Evolutionary conservation across 164 flowering plant species (phyloP).

Genomic region (Magnolia changhungtana): DNA sequence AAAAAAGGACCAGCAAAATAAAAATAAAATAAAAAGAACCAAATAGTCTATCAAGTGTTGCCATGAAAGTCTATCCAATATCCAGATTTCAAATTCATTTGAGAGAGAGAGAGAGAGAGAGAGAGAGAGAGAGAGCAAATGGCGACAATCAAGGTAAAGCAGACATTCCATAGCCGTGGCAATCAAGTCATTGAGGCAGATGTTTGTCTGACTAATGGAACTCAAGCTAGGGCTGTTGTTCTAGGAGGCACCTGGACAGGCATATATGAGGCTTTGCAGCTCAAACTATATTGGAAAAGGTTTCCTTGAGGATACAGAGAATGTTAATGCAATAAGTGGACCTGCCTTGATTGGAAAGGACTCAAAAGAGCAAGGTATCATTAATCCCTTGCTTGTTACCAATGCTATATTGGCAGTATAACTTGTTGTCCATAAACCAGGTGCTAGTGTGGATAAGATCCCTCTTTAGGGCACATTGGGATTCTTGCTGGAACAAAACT

Average conservation of each 20-base stretch:
- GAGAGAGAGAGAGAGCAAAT: conserved; percentile 11
- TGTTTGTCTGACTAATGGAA: conserved; percentile 36
- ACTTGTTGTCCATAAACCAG: conserved; percentile 45
- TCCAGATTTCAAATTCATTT: not conserved
- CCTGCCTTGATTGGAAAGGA: conserved; percentile 62
- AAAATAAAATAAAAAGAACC: no score
- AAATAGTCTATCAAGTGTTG: no score
- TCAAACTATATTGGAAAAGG: conserved; percentile 56
- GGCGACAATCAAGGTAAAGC: conserved; percentile 45
- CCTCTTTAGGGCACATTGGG: conserved; percentile 48
- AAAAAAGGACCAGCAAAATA: no score
- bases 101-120: not conserved
- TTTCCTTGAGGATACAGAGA: conserved; percentile 54
- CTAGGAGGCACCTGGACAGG: conserved; percentile 76
- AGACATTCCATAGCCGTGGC: conserved; percentile 62
- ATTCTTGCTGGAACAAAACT: conserved; percentile 40
- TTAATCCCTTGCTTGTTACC: conserved; percentile 47
- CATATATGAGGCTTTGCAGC: conserved; percentile 49
- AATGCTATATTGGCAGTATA: conserved; percentile 49
- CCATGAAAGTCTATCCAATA: no score
- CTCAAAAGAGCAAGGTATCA: conserved; percentile 33
- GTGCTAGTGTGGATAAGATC: conserved; percentile 36
- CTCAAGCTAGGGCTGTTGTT: conserved; percentile 55
- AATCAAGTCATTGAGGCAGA: conserved; percentile 61
- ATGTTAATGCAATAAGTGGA: conserved; percentile 51